Conservation (phyloP, 139 green algal species). For the Chlamydomonas asymmetrica region DNA sequence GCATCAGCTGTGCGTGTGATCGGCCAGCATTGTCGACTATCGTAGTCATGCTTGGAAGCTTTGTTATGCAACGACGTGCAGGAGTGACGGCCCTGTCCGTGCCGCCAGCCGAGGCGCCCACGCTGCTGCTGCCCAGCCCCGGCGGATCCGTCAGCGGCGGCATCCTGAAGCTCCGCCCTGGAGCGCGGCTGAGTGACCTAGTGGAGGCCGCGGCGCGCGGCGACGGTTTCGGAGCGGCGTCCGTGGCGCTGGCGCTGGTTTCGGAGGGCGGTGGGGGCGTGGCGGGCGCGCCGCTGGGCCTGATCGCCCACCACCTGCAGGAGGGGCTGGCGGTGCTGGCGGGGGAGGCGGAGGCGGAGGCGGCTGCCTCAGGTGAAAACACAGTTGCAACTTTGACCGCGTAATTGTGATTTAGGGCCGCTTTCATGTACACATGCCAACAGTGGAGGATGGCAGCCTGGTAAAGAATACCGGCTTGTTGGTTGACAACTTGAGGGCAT, state of each 20-base stretch:
- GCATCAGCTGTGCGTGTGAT: too few relatives aligned
- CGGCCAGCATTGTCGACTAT: too few relatives aligned
- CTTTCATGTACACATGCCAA: too few relatives aligned
- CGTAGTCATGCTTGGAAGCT: too few relatives aligned
- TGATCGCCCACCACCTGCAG: not conserved
- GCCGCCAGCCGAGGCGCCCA: not conserved
- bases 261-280: constrained; percentile 3
- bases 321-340: constrained; percentile 5
- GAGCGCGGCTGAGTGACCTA: not conserved
- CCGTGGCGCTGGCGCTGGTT: constrained; percentile 19
- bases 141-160: not conserved
- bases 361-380: too few relatives aligned
- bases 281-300: not conserved
- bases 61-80: not conserved
- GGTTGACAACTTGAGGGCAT: too few relatives aligned
- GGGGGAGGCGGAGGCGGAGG: not conserved
- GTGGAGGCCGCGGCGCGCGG: not conserved
- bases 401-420: too few relatives aligned
- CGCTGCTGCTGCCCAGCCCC: constrained; percentile 9
- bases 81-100: constrained; percentile 9
- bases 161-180: constrained; percentile 20
- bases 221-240: constrained; percentile 3
- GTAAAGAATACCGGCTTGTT: too few relatives aligned
- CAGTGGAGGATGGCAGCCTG: too few relatives aligned
- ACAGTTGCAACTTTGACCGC: too few relatives aligned